phyloP scores from a whole-genome alignment of 2,329 filamentous ascomycete genomes.

The Stenocarpella maydis region DNA sequence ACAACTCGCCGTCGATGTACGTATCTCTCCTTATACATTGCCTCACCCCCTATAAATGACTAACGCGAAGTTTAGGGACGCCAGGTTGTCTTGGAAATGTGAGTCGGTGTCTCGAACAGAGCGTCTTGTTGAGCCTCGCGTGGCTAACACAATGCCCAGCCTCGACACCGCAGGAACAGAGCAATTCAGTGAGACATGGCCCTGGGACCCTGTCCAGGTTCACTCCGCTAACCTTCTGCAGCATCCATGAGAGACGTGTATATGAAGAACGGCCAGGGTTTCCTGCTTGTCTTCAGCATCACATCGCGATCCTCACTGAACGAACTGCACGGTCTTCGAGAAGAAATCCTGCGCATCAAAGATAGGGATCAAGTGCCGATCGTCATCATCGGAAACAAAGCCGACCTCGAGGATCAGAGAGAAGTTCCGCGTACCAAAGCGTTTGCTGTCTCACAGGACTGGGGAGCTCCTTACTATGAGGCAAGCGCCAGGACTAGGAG shows the following conservation, averaged over 20 bases:
- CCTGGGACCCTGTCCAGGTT: neutral
- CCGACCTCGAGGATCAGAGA: constrained; percentile 86
- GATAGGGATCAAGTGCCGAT: constrained; percentile 86
- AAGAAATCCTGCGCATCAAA: constrained; percentile 92
- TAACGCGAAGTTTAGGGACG: constrained; percentile 68
- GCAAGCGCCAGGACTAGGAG: constrained; percentile 80
- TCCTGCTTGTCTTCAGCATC: constrained; percentile 91
- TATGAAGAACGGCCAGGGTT: constrained; percentile 93
- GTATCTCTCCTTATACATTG: constrained; percentile 47
- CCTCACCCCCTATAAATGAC: constrained; percentile 39
- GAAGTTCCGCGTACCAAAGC: constrained; percentile 80
- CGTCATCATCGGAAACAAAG: constrained; percentile 92
- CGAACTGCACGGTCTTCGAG: constrained; percentile 81
- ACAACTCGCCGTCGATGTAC: constrained; percentile 82
- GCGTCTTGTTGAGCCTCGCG: constrained; percentile 26
- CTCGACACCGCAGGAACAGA: constrained; percentile 92
- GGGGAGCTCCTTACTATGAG: constrained; percentile 92
- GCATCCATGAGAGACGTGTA: constrained; percentile 80
- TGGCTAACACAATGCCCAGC: constrained; percentile 50
- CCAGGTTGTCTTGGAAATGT: constrained; percentile 91
- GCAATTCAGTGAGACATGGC: constrained; percentile 79
- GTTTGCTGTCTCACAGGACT: constrained; percentile 85
- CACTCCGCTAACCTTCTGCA: constrained; percentile 44
- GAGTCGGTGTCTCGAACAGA: constrained; percentile 47
- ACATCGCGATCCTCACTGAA: constrained; percentile 84